Percentiles rank a stretch among this genome's conserved stretches.
These are phyloP conservation scores for Naegleria gruberi DNA, from an alignment of 208 protist genomes.

Conservation along the genomic window DNA sequence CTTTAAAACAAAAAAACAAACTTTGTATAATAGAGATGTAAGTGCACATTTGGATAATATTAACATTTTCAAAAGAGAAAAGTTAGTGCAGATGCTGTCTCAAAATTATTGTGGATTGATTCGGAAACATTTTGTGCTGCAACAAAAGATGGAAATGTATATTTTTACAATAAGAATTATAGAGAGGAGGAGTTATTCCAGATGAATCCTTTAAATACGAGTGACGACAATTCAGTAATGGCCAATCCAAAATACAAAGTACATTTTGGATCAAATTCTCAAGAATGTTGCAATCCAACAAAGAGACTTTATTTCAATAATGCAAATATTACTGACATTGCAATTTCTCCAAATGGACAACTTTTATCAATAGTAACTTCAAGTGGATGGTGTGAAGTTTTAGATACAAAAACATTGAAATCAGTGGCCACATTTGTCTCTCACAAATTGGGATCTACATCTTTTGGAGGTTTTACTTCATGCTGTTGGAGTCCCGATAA, in stretches of 20 bases:
- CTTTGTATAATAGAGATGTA: not conserved
- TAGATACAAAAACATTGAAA: not conserved
- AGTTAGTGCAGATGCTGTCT: not conserved
- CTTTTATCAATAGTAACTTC: not conserved
- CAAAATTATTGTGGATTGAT: not conserved
- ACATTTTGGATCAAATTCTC: too few species aligned
- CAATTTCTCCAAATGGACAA: not conserved
- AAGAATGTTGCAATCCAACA: too few species aligned
- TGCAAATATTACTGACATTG: not conserved
- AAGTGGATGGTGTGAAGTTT: not conserved
- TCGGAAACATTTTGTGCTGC: not conserved
- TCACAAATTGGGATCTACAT: too few species aligned
- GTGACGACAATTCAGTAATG: too few species aligned
- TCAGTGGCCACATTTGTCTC: not conserved
- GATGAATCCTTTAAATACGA: too few species aligned
- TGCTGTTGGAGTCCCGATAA: conserved; percentile 4
- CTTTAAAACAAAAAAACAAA: not conserved
- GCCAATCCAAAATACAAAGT: too few species aligned
- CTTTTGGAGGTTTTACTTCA: not conserved
- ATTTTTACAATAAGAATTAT: not conserved
- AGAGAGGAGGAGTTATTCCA: too few species aligned
- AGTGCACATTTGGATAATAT: not conserved
- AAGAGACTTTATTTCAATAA: not conserved
- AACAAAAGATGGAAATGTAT: not conserved
- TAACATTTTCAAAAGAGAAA: not conserved